phyloP scores from a whole-genome alignment of 495 filamentous ascomycete genomes.

The Aspergillus avenaceus region DNA sequence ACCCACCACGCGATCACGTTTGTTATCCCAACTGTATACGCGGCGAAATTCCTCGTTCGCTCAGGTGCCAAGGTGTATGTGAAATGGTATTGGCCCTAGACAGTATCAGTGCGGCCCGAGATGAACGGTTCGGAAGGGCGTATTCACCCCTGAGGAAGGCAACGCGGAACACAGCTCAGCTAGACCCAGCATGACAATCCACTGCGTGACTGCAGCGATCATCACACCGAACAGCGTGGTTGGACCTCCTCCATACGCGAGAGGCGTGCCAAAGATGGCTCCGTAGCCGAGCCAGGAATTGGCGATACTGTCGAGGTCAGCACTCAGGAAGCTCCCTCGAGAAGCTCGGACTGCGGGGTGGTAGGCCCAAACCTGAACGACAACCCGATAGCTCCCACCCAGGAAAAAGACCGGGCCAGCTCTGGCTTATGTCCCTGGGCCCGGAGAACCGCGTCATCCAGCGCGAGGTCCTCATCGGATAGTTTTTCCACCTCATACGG shows the following conservation, averaged over 20 bases:
- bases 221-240: constrained; percentile 19
- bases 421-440: constrained; percentile 22
- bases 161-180: constrained; percentile 25
- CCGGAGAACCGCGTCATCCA: constrained; percentile 19
- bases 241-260: constrained; percentile 21
- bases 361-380: constrained; percentile 14
- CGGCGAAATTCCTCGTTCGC: constrained; percentile 18
- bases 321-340: too few relatives aligned
- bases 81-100: constrained; percentile 29
- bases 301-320: constrained; percentile 17
- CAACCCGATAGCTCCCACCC: constrained; percentile 16
- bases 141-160: constrained; percentile 24
- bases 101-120: neutral
- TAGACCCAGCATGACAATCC: constrained; percentile 23
- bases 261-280: constrained; percentile 15
- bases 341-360: neutral
- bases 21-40: constrained; percentile 26
- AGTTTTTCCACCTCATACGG: constrained; percentile 4
- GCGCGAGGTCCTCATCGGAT: neutral
- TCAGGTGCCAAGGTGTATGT: constrained; percentile 26
- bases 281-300: constrained; percentile 25
- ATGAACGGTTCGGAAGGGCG: neutral
- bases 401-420: constrained; percentile 22
- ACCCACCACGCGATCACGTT: constrained; percentile 28
- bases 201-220: constrained; percentile 17